Evolutionary conservation across 139 green algal species (phyloP), one percentile per base, ranked within the genome.

Genomic region (Pleodorina starrii): DNA sequence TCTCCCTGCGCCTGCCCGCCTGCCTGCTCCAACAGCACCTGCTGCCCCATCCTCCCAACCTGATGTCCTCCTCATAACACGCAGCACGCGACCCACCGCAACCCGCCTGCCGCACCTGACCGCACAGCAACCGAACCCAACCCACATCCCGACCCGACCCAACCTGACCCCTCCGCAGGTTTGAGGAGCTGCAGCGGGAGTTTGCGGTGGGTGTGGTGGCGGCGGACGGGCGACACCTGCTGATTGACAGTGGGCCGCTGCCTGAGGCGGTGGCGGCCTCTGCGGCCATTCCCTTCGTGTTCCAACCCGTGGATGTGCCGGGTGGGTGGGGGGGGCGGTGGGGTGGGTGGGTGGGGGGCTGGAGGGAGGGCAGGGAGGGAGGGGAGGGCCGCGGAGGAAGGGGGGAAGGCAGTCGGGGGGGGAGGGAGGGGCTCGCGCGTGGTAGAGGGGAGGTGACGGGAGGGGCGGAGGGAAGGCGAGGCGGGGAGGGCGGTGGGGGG

Each of bases 241-340:
- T 98, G 36, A 93, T 99, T 16, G 92, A 98, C 89, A 93, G 85
- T 40, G 97, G 97, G 46, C 89, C 93, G 29, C 92, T 99, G 60
- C 94, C 97, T 19, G 95, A 97, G 79, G 96, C 97, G 5, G 96
- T 99, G 29, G 96, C 93, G 54, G 97, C 97, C 4, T 98, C 95
- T 3, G 97, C 96, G 1, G 97, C 97, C 57, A 98, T 99, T 71
- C 97, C 97, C 12, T 90, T 97, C 32, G 71, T 99, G 0, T 99
- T 99, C 74, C 44, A 91, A 9, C 80, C 89, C 16, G 94, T 99
- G 27, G 59, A 93, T 19, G 93, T 99, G 42, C 95, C 96, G 76
- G 95, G 95, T 95, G 85, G n/a, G 74, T 21, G 5, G 43, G 43
- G 6, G 66, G 66, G 12, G 57, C 48, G 59, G 59, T n/a, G 27